Evolutionary conservation across 345 rosid genomes (phyloP).

Genomic region (Gossypium sturtianum): DNA sequence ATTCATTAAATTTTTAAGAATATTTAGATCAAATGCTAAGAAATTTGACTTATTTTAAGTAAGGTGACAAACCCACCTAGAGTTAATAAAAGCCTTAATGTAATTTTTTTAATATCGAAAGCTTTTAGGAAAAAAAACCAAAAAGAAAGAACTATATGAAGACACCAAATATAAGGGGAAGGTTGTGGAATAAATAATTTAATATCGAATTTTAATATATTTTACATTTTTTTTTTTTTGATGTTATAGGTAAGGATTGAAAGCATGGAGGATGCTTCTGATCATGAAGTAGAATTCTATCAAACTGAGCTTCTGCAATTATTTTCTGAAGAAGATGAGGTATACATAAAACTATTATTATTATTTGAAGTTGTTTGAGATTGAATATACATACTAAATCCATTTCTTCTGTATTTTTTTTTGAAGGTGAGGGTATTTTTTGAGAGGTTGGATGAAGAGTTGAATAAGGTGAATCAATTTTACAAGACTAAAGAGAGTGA

Average conservation of each 20-base stretch:
- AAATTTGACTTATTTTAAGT: no score
- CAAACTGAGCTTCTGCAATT: slow-evolving; percentile 83
- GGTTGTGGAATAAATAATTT: background rate
- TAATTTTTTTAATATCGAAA: no score
- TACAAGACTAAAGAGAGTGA: slow-evolving; percentile 67
- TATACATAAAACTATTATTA: slow-evolving; percentile 11
- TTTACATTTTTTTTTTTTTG: background rate
- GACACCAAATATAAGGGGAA: slow-evolving; percentile 4
- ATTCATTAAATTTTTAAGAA: no score
- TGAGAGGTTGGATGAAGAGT: slow-evolving; percentile 63
- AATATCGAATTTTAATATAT: background rate
- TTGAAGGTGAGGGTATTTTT: slow-evolving; percentile 56
- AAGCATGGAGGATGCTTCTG: slow-evolving; percentile 43
- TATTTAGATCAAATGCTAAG: no score
- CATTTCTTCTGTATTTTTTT: background rate
- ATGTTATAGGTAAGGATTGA: slow-evolving; percentile 45
- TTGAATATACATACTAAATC: no score
- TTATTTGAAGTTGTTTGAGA: no score
- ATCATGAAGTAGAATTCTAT: slow-evolving; percentile 45
- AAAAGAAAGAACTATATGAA: no score
- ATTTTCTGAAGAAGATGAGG: slow-evolving; percentile 95
- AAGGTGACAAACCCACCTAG: no score
- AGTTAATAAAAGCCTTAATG: no score
- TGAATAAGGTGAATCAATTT: slow-evolving; percentile 81
- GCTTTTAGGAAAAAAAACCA: no score